Percentiles rank a stretch among this genome's conserved stretches.
Conservation (phyloP, 345 rosid species). For the Cardamine chenopodiifolia region DNA sequence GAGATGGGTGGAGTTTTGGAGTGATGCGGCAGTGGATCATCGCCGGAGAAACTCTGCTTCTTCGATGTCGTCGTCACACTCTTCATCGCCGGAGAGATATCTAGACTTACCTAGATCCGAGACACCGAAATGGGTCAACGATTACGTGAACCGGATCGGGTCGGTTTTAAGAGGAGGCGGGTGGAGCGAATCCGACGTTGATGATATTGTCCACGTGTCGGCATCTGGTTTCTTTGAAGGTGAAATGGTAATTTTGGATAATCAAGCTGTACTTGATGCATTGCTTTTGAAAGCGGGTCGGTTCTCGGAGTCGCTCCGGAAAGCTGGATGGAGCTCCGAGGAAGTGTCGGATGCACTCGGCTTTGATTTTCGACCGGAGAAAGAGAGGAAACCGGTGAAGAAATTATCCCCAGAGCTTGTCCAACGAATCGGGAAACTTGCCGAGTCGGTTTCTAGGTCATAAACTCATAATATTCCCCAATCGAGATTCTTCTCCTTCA, state of each 20-base stretch:
- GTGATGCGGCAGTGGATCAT: slow-evolving; percentile 79
- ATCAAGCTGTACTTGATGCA: slow-evolving; percentile 78
- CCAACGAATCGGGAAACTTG: slow-evolving; percentile 76
- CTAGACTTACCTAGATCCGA: slow-evolving; percentile 67
- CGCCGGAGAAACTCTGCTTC: slow-evolving; percentile 65
- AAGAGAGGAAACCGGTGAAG: slow-evolving; percentile 72
- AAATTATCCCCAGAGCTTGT: slow-evolving; percentile 73
- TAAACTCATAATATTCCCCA: slow-evolving; percentile 25
- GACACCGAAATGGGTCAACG: slow-evolving; percentile 84
- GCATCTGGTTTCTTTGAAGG: slow-evolving; percentile 84
- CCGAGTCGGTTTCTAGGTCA: slow-evolving; percentile 78
- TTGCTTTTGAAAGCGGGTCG: slow-evolving; percentile 86
- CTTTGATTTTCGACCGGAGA: slow-evolving; percentile 80
- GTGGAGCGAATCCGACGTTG: slow-evolving; percentile 81
- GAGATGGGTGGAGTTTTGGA: slow-evolving; percentile 99
- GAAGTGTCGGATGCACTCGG: slow-evolving; percentile 89
- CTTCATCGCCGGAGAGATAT: slow-evolving; percentile 75
- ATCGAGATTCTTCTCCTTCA: slow-evolving; percentile 11
- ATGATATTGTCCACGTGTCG: slow-evolving; percentile 75
- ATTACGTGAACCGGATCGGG: slow-evolving; percentile 73
- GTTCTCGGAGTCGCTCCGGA: slow-evolving; percentile 79
- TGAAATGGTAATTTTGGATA: slow-evolving; percentile 77
- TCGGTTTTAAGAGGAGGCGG: slow-evolving; percentile 84
- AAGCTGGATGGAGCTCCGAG: slow-evolving; percentile 98
- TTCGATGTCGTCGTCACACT: slow-evolving; percentile 55